Evolutionary conservation across 2,329 filamentous ascomycete species (phyloP), one percentile per base, ranked within the genome.

Genomic region (Colletotrichum sp.): DNA sequence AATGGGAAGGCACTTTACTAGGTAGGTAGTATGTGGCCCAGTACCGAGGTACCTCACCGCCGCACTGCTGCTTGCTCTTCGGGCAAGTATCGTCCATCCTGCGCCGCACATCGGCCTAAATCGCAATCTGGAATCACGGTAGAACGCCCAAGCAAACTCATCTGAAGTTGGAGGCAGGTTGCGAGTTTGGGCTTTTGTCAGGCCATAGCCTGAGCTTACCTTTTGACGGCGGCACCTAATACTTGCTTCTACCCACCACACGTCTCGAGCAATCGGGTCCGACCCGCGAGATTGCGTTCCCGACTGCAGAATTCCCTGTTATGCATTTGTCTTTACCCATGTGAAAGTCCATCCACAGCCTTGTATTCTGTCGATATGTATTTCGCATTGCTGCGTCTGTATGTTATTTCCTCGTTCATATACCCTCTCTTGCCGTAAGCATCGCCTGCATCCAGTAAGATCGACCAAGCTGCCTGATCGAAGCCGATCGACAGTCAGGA

Each of bases 161-260:
- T 69, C 55, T 34, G 38, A 62, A 62, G 21, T 30, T 28, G 34
- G 16, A 16, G 21, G 26, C 55, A 58, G 26, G 21, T 66, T 38
- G 72, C 56, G 24, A 28, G 72, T 66, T 74, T 66, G 72, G 64
- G 63, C 56, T 32, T 64, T 52, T 34, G 64, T 69, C 73, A 68
- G 73, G 58, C 69, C 73, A 75, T 73, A 63, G 73, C 69, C 48
- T 59, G 73, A 73, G 73, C 73, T 75, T 75, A 63, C 63, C 21
- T 73, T 72, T 61, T 43, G 38, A 59, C 24, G 28, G 18, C 14
- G 30, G 67, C 62, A 74, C 69, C 69, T 74, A 56, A 63, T 56
- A 34, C 43, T 21, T 24, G 43, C 43, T 13, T 52, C 43, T 21
- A 13, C n/a, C 43, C n/a, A 52, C 43, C 43, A 52, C 10, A 12